A percentile compares a stretch with the other conserved stretches of the same genome.
Conservation (phyloP, 2,329 filamentous ascomycete genomes). For the Chlorencoelia australis region DNA sequence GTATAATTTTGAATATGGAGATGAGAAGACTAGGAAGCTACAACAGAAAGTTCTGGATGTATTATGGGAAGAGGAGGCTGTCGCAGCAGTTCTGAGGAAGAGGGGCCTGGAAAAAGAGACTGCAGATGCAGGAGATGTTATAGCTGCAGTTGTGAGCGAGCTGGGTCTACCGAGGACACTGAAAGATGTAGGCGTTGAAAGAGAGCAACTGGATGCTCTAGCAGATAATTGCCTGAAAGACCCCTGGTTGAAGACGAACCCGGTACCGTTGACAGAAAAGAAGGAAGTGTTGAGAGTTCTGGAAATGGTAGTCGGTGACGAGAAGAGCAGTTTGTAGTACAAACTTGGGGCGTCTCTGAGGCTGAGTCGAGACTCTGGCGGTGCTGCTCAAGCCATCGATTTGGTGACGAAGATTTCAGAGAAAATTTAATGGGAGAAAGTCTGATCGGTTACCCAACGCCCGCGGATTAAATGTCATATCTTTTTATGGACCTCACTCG, state of each 20-base stretch:
- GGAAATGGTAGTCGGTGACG: slow-evolving; percentile 7
- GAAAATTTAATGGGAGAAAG: too few relatives aligned
- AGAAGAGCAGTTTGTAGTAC: too few relatives aligned
- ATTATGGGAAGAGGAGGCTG: slow-evolving; percentile 15
- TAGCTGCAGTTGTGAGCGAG: slow-evolving; percentile 40
- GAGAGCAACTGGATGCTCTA: slow-evolving; percentile 37
- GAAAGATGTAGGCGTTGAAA: slow-evolving; percentile 39
- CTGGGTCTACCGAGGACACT: slow-evolving; percentile 45
- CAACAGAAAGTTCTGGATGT: slow-evolving; percentile 17
- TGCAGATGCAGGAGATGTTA: slow-evolving; percentile 39
- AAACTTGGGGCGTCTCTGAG: too few relatives aligned
- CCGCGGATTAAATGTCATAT: too few relatives aligned
- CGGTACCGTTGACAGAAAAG: slow-evolving; percentile 37
- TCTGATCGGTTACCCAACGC: too few relatives aligned
- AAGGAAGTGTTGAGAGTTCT: slow-evolving; percentile 42
- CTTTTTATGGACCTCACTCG: too few relatives aligned
- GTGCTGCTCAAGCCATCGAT: too few relatives aligned
- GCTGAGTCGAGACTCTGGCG: too few relatives aligned
- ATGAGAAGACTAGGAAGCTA: slow-evolving; percentile 9
- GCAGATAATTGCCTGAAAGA: slow-evolving; percentile 41
- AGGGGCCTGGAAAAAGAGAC: slow-evolving; percentile 12
- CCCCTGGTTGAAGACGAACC: slow-evolving; percentile 40
- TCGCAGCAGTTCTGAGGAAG: slow-evolving; percentile 10
- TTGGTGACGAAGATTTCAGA: too few relatives aligned
- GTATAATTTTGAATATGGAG: slow-evolving; percentile 34